A percentile compares a stretch with the other conserved stretches of the same genome.
Conservation (phyloP, 192 early-diverging fungal genomes). For the Backusella psychrophila region DNA sequence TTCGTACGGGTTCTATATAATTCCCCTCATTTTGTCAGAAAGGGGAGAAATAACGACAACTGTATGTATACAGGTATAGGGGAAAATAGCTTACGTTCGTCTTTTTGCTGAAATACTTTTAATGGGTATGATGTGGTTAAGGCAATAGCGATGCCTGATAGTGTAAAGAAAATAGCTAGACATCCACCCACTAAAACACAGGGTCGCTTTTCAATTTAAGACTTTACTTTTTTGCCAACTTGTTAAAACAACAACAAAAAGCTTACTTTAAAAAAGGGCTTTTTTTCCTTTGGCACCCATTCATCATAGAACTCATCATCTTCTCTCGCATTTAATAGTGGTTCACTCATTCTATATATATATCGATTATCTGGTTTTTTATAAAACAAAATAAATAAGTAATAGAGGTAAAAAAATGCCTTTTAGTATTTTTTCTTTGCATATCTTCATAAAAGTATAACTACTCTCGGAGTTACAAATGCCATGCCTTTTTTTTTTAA, state of each 20-base stretch:
- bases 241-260: neutral
- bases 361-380: neutral
- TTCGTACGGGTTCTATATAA: neutral
- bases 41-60: neutral
- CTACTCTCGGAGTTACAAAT: neutral
- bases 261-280: constrained; percentile 5
- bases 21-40: neutral
- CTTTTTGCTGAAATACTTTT: neutral
- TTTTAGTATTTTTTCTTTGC: neutral
- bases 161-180: neutral
- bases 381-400: neutral
- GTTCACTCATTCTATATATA: constrained; percentile 4
- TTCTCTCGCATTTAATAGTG: neutral
- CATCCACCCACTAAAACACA: neutral
- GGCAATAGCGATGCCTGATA: neutral
- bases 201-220: neutral
- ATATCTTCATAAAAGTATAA: neutral
- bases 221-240: neutral
- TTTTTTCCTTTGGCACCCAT: constrained; percentile 12
- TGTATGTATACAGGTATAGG: neutral
- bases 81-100: neutral
- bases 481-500: neutral
- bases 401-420: neutral
- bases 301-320: neutral
- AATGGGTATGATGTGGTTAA: neutral